Evolutionary conservation across 768 basidiomycete species (phyloP), one percentile per base, ranked within the genome.

Genomic region (Suillus brevipes): DNA sequence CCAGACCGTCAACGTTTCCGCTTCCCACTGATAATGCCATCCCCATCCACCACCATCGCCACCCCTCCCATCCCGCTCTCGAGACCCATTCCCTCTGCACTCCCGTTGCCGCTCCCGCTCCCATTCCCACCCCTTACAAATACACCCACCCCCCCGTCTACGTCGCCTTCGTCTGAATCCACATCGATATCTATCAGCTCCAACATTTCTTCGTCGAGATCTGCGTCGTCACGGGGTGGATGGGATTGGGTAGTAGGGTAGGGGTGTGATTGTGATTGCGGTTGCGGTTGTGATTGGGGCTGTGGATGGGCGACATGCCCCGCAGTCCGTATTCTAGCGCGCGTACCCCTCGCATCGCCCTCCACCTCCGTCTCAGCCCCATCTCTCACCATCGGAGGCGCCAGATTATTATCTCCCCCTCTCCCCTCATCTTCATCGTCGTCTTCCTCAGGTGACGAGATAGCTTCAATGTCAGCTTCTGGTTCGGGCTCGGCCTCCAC

Each of bases 401-500:
- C 10, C 40, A 8, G 38, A 58, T 28, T 28, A 31, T 31, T 14
- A 9, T 52, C 14, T 4, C 14, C 25, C 62, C 18, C 76, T 68
- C 72, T 68, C 2, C 72, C 73, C 6, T 66, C n/a, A 18, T 72
- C 74, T 10, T 47, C 57, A 5, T 58, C 57, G 10, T 66, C 65
- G 10, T 66, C 69, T 4, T 61, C 62, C 8, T 58, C 57, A 18
- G 38, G 37, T 2, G 57, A 58, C 1, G 57, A 58, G 9, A 38
- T 28, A 2, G 4, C 62, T 9, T 65, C 70, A 3, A 52, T 38
- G n/a, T 73, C 69, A 36, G 74, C 77, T 49, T 77, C 76, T 25
- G 61, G 68, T 28, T 71, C 76, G 0, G 43, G 69, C 47, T 81
- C 81, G 16, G 76, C 65, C 23, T 90, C 89, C 0, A 87, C 79